phyloP scores from a whole-genome alignment of 1,139 yeast species.

The Geotrichum cucujoidarum region DNA sequence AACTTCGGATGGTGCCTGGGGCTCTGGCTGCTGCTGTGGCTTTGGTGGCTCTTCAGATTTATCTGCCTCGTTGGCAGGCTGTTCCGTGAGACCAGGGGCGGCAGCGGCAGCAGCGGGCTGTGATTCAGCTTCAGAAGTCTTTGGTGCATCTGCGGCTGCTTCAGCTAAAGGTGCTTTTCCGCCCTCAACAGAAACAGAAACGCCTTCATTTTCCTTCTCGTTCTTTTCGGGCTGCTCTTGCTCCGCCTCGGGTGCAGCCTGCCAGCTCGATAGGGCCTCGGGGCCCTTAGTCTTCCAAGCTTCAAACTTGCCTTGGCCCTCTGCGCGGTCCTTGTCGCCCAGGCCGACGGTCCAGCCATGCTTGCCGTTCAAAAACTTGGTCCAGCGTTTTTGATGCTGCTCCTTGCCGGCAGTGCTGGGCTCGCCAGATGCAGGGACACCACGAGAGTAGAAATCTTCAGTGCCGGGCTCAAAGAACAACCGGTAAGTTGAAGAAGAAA shows the following conservation, averaged over 20 bases:
- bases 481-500: constrained; percentile 74
- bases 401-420: constrained; percentile 23
- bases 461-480: constrained; percentile 79
- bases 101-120: neutral
- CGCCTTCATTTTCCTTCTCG: too few species aligned
- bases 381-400: constrained; percentile 25
- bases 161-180: neutral
- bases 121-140: too few species aligned
- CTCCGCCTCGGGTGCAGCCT: constrained; percentile 2
- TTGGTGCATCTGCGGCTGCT: neutral
- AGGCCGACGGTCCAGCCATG: constrained; percentile 38
- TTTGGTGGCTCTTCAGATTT: neutral
- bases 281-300: constrained; percentile 19
- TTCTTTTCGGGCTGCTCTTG: too few species aligned
- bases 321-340: constrained; percentile 31
- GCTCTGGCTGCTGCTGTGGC: too few species aligned
- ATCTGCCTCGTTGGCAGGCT: neutral
- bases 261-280: constrained; percentile 8
- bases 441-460: constrained; percentile 64
- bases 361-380: constrained; percentile 32
- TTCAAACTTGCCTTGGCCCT: constrained; percentile 23
- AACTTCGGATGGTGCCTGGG: too few species aligned
- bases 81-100: neutral
- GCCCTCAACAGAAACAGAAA: too few species aligned
- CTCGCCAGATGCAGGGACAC: constrained; percentile 16